Evolutionary conservation across 2,329 filamentous ascomycete species (phyloP).

Genomic region (Coniochaeta sp.): DNA sequence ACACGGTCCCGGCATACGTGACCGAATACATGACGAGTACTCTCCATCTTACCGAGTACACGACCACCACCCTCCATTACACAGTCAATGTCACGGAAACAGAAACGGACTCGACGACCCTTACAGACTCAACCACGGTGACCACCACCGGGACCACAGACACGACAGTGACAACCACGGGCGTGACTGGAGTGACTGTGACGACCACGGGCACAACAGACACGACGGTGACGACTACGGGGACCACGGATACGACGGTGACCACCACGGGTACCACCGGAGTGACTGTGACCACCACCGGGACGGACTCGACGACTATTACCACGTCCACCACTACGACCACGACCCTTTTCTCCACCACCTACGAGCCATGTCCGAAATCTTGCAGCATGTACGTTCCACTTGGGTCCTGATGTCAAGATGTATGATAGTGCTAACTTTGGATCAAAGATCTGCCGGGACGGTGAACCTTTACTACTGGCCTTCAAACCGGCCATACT

Average conservation of each 20-base stretch:
- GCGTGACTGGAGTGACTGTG: conserved; percentile 8
- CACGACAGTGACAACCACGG: conserved; percentile 11
- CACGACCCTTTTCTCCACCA: conserved; percentile 15
- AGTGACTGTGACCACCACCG: conserved; percentile 10
- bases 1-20: conserved; percentile 4
- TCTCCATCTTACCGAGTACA: conserved; percentile 9
- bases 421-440: conserved; percentile 7
- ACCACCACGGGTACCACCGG: conserved; percentile 9
- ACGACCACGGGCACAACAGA: conserved; percentile 6
- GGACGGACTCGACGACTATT: conserved; percentile 3
- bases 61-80: conserved; percentile 11
- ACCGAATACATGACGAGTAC: conserved; percentile 12
- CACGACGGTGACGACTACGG: conserved; percentile 7
- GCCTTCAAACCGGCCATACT: conserved; percentile 22
- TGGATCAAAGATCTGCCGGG: conserved; percentile 14
- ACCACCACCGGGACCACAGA: conserved; percentile 7
- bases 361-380: conserved; percentile 20
- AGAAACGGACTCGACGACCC: conserved; percentile 8
- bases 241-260: conserved; percentile 9
- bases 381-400: conserved; percentile 23
- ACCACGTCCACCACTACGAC: conserved; percentile 12
- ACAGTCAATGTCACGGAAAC: conserved; percentile 10
- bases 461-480: conserved; percentile 27
- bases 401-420: not conserved
- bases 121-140: conserved; percentile 10